A percentile compares a stretch with the other conserved stretches of the same genome.
These are phyloP conservation scores for Pelargonium myrrhifolium DNA, from an alignment of 441 rosid species.

Conservation along the genomic window DNA sequence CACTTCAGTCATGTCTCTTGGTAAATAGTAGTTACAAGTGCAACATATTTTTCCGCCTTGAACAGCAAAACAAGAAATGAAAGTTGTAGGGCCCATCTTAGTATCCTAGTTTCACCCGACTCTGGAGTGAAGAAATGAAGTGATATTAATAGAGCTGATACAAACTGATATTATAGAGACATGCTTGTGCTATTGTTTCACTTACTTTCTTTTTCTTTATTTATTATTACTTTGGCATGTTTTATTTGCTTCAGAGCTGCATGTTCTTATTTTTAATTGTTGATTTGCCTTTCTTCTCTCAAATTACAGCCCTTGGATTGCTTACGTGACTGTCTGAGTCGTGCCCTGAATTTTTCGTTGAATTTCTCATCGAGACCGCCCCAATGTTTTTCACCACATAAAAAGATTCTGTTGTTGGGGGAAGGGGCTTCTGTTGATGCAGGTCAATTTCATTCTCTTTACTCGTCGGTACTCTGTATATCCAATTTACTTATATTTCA, in stretches of 20 bases:
- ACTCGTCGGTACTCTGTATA: constrained; percentile 9
- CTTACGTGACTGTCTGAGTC: constrained; percentile 40
- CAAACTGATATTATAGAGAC: constrained; percentile 5
- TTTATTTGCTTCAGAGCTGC: neutral
- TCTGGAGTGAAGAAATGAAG: neutral
- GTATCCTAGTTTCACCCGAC: too few relatives aligned
- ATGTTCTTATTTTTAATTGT: neutral
- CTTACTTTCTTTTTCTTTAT: too few relatives aligned
- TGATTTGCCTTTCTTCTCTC: constrained; percentile 3
- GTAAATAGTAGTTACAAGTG: neutral
- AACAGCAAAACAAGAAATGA: neutral
- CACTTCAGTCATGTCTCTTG: neutral
- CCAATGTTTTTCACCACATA: constrained; percentile 70
- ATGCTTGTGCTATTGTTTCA: neutral
- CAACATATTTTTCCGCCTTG: neutral
- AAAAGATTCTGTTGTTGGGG: constrained; percentile 77
- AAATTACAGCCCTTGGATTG: constrained; percentile 41
- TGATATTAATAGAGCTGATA: neutral
- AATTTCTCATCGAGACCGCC: constrained; percentile 67
- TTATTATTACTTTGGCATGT: neutral
- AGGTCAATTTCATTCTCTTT: constrained; percentile 30
- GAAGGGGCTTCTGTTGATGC: constrained; percentile 56
- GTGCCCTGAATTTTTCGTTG: constrained; percentile 50
- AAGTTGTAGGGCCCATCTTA: too few relatives aligned
- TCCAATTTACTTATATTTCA: constrained; percentile 14